Evolutionary conservation across 805 yeast species (phyloP), one percentile per base, ranked within the genome.

Genomic region (Candida sanyiensis): DNA sequence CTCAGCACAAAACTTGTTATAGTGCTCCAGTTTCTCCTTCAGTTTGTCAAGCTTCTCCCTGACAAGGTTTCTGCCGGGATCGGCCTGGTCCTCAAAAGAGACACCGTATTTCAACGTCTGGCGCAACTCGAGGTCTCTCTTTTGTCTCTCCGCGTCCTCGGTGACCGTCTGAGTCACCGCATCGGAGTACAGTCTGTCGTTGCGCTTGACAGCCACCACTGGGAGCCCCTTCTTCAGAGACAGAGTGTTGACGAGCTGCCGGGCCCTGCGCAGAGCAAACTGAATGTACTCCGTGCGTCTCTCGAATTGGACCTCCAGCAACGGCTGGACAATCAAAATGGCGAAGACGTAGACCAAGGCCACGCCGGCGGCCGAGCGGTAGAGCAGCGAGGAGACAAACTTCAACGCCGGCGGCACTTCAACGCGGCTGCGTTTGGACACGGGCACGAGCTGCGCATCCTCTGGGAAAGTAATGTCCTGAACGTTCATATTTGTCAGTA

Each of bases 181-280:
- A 47, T 66, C 71, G 12, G 63, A 57, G 35, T 63, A 59, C 18
- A 58, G 45, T 17, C 50, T 50, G 20, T 64, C 69, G 27, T 66
- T 66, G 45, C 65, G 65, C 17, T 65, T 69, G 11, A 70, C 51
- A 9, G 63, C 63, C n/a, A 70, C 63, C 4, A 64, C 49, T 4
- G 76, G 70, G 1, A 70, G 61, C 20, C 50, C 51, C 27, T 59
- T 45, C 13, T 51, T 53, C 15, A 54, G 43, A 6, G 61, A 44
- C n/a, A 57, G 39, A 2, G 43, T 35, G 17, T 48, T 55, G 2
- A 72, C 51, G 3, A 52, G 17, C 28, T 50, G 54, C 17, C 66
- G 48, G 18, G 66, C 43, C 19, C 51, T 51, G 3, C 48, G 21
- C 11, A 66, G 54, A 1, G 59, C 61, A 28, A 43, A 49, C 3